phyloP scores from a whole-genome alignment of 176 grass and related monocot species.

The Juncus effusus region DNA sequence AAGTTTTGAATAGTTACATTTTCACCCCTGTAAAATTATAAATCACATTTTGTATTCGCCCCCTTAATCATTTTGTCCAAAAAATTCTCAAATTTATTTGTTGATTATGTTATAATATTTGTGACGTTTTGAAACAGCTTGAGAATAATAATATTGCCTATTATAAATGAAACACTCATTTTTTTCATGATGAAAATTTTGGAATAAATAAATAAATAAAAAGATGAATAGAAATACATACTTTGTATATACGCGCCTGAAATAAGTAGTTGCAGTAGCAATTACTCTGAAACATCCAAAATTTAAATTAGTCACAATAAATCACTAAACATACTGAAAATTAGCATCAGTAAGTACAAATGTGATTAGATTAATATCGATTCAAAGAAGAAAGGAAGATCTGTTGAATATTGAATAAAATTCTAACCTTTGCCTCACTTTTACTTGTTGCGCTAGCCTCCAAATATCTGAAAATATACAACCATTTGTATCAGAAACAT shows the following conservation, averaged over 20 bases:
- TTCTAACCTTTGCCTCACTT: slow-evolving; percentile 95
- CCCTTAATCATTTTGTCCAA: too few species aligned
- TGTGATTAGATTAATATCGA: neutral
- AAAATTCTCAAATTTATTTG: neutral
- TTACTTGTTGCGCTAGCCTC: slow-evolving; percentile 79
- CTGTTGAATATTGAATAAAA: neutral
- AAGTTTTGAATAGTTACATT: neutral
- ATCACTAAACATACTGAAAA: neutral
- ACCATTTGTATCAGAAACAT: slow-evolving; percentile 6
- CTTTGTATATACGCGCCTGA: slow-evolving; percentile 97
- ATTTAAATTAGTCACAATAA: slow-evolving; percentile 6
- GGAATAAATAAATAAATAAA: slow-evolving; percentile 1
- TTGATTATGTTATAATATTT: neutral
- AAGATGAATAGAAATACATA: slow-evolving; percentile 37
- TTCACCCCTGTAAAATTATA: too few species aligned
- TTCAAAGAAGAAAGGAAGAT: neutral
- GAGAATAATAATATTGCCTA: too few species aligned
- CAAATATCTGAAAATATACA: slow-evolving; percentile 80
- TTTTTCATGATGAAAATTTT: neutral
- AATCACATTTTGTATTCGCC: too few species aligned
- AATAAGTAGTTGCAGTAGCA: slow-evolving; percentile 91
- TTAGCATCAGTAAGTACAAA: neutral
- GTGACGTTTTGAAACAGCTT: too few species aligned
- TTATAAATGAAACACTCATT: too few species aligned
- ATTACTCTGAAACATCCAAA: slow-evolving; percentile 75